phyloP scores from a whole-genome alignment of 1,284 basidiomycete species.

The Puccinia polysora region DNA sequence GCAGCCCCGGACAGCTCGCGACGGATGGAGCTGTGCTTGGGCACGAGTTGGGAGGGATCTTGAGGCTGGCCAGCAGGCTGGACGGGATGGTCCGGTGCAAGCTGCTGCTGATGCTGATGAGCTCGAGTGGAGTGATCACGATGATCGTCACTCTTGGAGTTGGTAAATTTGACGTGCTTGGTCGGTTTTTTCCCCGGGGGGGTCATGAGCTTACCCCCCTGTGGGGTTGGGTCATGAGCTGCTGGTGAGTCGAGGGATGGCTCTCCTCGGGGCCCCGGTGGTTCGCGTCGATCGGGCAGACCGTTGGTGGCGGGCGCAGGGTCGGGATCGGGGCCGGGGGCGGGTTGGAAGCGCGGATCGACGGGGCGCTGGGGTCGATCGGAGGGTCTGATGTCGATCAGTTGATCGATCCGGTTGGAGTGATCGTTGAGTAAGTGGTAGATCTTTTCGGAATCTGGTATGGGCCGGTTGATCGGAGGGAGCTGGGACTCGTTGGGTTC shows the following conservation, averaged over 20 bases:
- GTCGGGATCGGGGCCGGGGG: too few relatives aligned
- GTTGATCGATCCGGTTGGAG: background rate
- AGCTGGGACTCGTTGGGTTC: background rate
- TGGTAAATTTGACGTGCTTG: conserved; percentile 21
- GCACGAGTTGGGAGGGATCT: background rate
- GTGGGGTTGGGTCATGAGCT: background rate
- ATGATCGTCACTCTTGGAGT: background rate
- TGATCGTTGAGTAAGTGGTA: background rate
- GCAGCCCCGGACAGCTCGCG: conserved; percentile 12
- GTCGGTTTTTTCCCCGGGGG: background rate
- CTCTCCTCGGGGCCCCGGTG: background rate
- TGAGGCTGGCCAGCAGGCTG: background rate
- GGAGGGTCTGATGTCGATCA: background rate
- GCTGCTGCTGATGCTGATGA: background rate
- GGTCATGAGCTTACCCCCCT: background rate
- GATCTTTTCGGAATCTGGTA: background rate
- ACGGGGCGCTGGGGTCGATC: background rate
- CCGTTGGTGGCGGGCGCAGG: too few relatives aligned
- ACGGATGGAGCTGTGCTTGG: background rate
- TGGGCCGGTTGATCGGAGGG: background rate
- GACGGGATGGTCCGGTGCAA: background rate
- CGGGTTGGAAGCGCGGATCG: background rate
- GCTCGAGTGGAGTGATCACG: background rate
- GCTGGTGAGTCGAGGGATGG: too few relatives aligned
- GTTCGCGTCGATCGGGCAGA: too few relatives aligned